Base-by-base conservation (phyloP, 352 stramenopile species). In the Globisporangium okanoganense region DNA sequence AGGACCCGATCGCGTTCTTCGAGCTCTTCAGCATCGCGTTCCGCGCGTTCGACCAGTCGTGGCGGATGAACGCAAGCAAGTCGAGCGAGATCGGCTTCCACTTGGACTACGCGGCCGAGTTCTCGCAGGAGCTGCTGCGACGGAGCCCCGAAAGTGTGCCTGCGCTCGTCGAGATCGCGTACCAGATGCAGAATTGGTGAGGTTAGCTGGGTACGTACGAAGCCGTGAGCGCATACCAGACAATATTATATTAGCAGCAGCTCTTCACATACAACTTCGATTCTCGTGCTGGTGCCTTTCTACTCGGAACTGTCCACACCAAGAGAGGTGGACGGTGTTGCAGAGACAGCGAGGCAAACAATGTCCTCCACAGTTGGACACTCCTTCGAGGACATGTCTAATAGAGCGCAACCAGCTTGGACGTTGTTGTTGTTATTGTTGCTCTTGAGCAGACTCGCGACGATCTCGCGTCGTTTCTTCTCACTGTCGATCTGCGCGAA, bases 141-240 rank as follows among this genome's bases (percentile, higher is more conserved):
- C 73, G 78, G 24, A 73, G 78, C 22, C 85, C 85, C 25, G 75
- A 88, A 6, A 77, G 51, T n/a, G 73, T 95, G 25, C 25, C 70
- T 13, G 66, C 73, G 18, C 74, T 95, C 47, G 78, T 90, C 13
- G 77, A 91, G 9, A 64, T 74, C 38, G 83, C 85, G 18, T 76
- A 90, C 55, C 82, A 92, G 51, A 72, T 93, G 70, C 84, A 88
- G 57, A 85, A 91, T 41, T 91, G 83, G 79, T 92, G 70, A 69
- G 5, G 16, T 45, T 43, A 47, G 8, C 48, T 62, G 55, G 50
- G 20, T 45, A 45, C 24, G 44, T 20, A n/a, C 20, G 13, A 35
- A 13, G 18, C 7, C 22, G n/a, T 6, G n/a, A 51, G 12, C 13
- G 22, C 35, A 41, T 9, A 44, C 14, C 38, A 45, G 38, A n/a